These are phyloP conservation scores for Azolla pinnata DNA, from an alignment of 75 land plant genomes.

Conservation along the genomic window DNA sequence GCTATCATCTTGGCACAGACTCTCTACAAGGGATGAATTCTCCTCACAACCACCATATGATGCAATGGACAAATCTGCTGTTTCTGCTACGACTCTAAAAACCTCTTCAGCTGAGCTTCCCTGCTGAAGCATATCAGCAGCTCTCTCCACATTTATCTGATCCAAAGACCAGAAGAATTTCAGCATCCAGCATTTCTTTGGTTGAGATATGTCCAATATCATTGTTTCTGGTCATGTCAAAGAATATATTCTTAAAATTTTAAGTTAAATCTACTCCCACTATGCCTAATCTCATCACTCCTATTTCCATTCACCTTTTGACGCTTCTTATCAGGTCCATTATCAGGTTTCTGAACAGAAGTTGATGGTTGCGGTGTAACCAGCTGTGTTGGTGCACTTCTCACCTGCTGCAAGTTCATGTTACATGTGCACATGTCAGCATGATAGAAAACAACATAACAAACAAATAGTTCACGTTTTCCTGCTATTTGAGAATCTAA, in stretches of 20 bases:
- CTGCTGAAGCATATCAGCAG: conserved; percentile 19
- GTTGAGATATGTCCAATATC: background rate
- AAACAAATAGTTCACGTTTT: background rate
- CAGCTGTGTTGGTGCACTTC: background rate
- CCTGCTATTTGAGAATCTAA: background rate
- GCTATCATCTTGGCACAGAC: conserved; percentile 10
- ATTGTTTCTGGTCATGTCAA: conserved; percentile 7
- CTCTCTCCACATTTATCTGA: conserved; percentile 21
- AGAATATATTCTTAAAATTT: background rate
- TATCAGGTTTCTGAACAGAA: conserved; percentile 3
- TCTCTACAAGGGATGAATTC: background rate
- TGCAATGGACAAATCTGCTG: conserved; percentile 8
- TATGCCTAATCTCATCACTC: background rate
- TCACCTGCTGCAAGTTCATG: background rate
- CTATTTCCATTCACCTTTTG: conserved; percentile 13
- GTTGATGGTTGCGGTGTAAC: background rate
- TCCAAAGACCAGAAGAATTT: conserved; percentile 11
- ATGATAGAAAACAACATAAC: background rate
- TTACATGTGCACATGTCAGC: no score
- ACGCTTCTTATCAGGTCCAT: conserved; percentile 18
- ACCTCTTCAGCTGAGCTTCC: conserved; percentile 18
- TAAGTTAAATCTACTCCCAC: background rate
- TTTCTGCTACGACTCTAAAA: conserved; percentile 18
- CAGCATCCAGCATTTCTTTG: conserved; percentile 7
- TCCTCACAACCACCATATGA: conserved; percentile 1